Base-by-base conservation (phyloP, 2,329 filamentous ascomycete genomes). In the Ascochyta koolunga region DNA sequence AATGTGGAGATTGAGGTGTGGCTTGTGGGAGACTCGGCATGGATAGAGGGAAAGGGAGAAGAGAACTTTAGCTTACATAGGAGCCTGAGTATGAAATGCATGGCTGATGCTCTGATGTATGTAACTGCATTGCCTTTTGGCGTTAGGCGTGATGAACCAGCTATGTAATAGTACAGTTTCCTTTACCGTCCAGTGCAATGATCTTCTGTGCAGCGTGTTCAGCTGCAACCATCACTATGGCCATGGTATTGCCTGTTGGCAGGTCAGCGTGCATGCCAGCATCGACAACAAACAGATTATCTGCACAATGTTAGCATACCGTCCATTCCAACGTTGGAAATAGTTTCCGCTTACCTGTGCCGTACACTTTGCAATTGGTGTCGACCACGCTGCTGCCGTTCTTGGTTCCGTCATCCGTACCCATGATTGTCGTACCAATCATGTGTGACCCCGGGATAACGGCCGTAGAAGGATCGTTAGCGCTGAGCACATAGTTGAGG, bases 261-360 rank as follows among this genome's bases (percentile, higher is more conserved):
- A 88, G 82, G 53, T 86, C 86, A 0, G 87, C 86, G 76, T 88
- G 87, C 65, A 90, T 86, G 56, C 82, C 83, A 0, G 83, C 87
- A 64, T 90, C 87, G 4, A 89, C 84, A n/a, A 70, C 54, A 56
- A 66, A 72, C n/a, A 68, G 43, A 29, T 70, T 68, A 32, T 68
- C 65, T 40, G 18, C 18, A 29, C 11, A 4, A 5, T 13, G 4
- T 29, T 15, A 37, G 4, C 18, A 35, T 6, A 4, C 27, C 2
- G 36, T 27, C 9, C 10, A 19, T 8, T n/a, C 4, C 7, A 27
- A 18, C 5, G n/a, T 27, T 6, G 4, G 25, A 9, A 7, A n/a
- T 2, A n/a, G n/a, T 29, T 13, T 29, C 27, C 13, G 11, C 18
- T n/a, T 36, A 47, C 44, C 35, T 5, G 67, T 70, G 19, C 67